phyloP scores from a whole-genome alignment of 257 asterid species.

The Vinca minor region DNA sequence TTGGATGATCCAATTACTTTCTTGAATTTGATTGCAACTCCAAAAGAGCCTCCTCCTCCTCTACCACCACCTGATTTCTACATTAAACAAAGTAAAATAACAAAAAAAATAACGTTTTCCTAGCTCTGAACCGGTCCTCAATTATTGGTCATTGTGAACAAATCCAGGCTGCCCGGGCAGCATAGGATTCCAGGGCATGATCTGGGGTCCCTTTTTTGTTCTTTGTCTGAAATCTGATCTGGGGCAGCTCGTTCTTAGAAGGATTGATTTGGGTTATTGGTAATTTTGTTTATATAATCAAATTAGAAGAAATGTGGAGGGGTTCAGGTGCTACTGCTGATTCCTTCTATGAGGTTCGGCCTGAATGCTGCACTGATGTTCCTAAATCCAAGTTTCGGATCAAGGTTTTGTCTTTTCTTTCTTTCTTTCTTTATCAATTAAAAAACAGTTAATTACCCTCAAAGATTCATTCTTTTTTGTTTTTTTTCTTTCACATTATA shows the following conservation, averaged over 20 bases:
- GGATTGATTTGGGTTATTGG: slow-evolving; percentile 15
- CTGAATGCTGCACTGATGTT: slow-evolving; percentile 74
- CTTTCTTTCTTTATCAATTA: slow-evolving; percentile 2
- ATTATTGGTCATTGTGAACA: slow-evolving; percentile 13
- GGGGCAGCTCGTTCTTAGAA: too few species aligned
- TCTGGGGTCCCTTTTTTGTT: slow-evolving; percentile 22
- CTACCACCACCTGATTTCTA: too few species aligned
- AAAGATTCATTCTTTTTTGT: slow-evolving; percentile 1
- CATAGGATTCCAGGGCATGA: too few species aligned
- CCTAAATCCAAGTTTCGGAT: slow-evolving; percentile 83
- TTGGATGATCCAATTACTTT: too few species aligned
- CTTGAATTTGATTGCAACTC: too few species aligned
- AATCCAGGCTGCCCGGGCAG: too few species aligned
- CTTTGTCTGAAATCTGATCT: slow-evolving; percentile 33
- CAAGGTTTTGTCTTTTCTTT: slow-evolving; percentile 74
- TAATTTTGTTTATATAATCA: neutral
- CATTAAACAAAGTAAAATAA: too few species aligned
- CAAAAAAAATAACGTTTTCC: neutral
- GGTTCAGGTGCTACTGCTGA: slow-evolving; percentile 75
- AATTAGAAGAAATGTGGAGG: slow-evolving; percentile 57
- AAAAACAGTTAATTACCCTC: neutral
- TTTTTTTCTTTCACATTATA: neutral
- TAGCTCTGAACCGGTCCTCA: too few species aligned
- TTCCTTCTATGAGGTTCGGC: slow-evolving; percentile 70
- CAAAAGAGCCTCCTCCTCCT: slow-evolving; percentile 8